Percentiles rank a stretch among this genome's conserved stretches.
phyloP scores from a whole-genome alignment of 129 eudicot genomes.

The Heracleum sosnowskyi region DNA sequence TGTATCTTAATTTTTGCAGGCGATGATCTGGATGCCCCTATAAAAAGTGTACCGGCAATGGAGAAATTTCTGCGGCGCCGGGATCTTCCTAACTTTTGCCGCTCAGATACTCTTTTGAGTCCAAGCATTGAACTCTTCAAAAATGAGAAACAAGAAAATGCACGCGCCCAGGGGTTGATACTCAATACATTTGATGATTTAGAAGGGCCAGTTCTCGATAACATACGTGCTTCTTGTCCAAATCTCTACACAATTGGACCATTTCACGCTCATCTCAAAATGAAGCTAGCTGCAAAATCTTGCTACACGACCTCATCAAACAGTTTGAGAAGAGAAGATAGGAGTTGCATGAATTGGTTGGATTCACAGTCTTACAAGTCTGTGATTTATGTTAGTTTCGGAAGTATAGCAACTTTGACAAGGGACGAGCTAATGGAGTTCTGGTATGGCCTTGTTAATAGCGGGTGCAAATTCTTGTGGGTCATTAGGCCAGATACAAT shows the following conservation, averaged over 20 bases:
- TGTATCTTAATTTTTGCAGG: background rate
- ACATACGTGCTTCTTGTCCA: slow-evolving; percentile 16
- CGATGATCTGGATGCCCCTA: slow-evolving; percentile 14
- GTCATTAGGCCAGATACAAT: slow-evolving; percentile 14
- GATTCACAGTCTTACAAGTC: slow-evolving; percentile 12
- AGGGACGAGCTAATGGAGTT: slow-evolving; percentile 14
- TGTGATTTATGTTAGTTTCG: slow-evolving; percentile 19
- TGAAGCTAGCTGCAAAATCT: slow-evolving; percentile 12
- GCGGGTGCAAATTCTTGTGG: slow-evolving; percentile 15
- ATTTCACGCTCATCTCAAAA: slow-evolving; percentile 27
- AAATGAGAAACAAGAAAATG: slow-evolving; percentile 14
- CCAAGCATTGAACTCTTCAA: slow-evolving; percentile 7
- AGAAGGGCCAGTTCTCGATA: slow-evolving; percentile 32
- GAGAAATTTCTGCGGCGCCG: slow-evolving; percentile 31
- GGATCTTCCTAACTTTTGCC: slow-evolving; percentile 35
- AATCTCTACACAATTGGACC: slow-evolving; percentile 42
- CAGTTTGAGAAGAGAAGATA: slow-evolving; percentile 17
- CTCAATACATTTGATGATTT: slow-evolving; percentile 44
- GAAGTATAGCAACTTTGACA: slow-evolving; percentile 13
- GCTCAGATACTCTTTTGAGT: slow-evolving; percentile 3
- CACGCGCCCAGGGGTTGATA: slow-evolving; percentile 32
- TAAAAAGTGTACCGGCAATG: slow-evolving; percentile 24
- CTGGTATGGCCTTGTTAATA: slow-evolving; percentile 12
- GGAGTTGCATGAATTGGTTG: slow-evolving; percentile 14
- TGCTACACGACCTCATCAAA: background rate